Evolutionary conservation across 352 stramenopile species (phyloP).

Genomic region (Globisporangium barbulae): DNA sequence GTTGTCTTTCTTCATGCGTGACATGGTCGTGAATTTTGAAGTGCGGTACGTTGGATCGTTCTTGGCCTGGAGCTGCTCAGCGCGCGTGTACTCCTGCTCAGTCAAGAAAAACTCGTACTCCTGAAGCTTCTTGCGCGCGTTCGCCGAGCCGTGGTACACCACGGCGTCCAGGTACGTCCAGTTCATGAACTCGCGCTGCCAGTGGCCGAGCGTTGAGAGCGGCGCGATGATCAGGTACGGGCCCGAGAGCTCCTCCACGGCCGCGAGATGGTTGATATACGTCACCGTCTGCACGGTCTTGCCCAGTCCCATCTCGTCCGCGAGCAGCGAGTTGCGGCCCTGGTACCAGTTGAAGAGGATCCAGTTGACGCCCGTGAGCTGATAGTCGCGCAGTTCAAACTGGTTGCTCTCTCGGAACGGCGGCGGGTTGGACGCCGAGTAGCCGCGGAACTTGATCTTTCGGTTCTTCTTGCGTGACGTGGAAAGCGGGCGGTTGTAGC

Average conservation of each 20-base stretch:
- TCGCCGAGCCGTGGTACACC: constrained; percentile 96
- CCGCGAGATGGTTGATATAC: constrained; percentile 95
- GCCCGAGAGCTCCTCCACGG: constrained; percentile 92
- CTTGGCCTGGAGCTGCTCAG: constrained; percentile 27
- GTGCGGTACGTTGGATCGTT: constrained; percentile 2
- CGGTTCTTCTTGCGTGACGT: constrained; percentile 31
- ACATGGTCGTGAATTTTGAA: constrained; percentile 11
- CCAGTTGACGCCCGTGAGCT: constrained; percentile 99
- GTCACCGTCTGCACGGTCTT: constrained; percentile 96
- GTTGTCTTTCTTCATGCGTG: constrained; percentile 46
- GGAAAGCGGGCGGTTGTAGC: constrained; percentile 49
- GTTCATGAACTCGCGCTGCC: constrained; percentile 92
- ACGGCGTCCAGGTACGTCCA: constrained; percentile 99
- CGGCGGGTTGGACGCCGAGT: constrained; percentile 54
- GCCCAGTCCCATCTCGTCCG: constrained; percentile 98
- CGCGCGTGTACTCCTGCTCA: constrained; percentile 38
- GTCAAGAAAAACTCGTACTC: constrained; percentile 94
- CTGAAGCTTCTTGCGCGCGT: constrained; percentile 88
- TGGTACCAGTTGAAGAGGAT: constrained; percentile 99
- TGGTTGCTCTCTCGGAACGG: constrained; percentile 53
- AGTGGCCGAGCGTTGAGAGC: constrained; percentile 97
- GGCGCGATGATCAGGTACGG: constrained; percentile 98
- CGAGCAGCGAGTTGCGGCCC: constrained; percentile 96
- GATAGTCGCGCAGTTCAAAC: constrained; percentile 96
- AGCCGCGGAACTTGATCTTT: constrained; percentile 73